A percentile compares a stretch with the other conserved stretches of the same genome.
These are phyloP conservation scores for Oryza glaberrima DNA, from an alignment of 176 grass and related monocot genomes.

Conservation along the genomic window DNA sequence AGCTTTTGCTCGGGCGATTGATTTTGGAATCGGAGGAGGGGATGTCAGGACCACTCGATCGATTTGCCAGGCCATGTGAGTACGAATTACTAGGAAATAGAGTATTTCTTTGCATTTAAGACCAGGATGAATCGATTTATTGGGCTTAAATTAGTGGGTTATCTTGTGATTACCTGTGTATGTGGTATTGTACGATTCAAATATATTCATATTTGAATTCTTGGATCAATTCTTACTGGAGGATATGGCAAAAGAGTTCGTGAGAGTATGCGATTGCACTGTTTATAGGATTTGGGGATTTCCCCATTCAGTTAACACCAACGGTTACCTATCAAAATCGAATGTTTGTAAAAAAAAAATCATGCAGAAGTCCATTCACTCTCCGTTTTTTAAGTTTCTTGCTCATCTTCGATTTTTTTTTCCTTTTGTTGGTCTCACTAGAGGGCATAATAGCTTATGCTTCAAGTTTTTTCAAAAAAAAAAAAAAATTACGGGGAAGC, in stretches of 20 bases:
- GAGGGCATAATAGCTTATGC: neutral
- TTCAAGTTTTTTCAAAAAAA: neutral
- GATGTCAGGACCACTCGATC: conserved; percentile 85
- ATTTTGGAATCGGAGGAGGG: conserved; percentile 22
- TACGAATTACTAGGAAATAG: neutral
- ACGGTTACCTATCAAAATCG: neutral
- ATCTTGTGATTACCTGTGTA: neutral
- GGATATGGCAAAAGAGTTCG: neutral
- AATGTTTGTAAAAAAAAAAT: neutral
- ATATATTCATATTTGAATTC: neutral
- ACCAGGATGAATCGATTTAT: neutral
- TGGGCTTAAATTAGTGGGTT: conserved; percentile 4
- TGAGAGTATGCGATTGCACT: neutral
- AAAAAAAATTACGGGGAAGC: neutral
- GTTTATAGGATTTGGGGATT: conserved; percentile 19
- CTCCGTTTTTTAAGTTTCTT: neutral
- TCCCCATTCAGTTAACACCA: neutral
- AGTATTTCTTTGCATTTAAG: neutral
- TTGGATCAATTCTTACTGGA: neutral
- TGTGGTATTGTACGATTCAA: neutral
- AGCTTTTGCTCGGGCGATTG: conserved; percentile 2
- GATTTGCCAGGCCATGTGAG: conserved; percentile 84
- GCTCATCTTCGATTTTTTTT: neutral
- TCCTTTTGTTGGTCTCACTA: neutral
- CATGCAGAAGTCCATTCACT: neutral